Evolutionary conservation across 768 basidiomycete species (phyloP).

Genomic region (Cystobasidium ongulense): DNA sequence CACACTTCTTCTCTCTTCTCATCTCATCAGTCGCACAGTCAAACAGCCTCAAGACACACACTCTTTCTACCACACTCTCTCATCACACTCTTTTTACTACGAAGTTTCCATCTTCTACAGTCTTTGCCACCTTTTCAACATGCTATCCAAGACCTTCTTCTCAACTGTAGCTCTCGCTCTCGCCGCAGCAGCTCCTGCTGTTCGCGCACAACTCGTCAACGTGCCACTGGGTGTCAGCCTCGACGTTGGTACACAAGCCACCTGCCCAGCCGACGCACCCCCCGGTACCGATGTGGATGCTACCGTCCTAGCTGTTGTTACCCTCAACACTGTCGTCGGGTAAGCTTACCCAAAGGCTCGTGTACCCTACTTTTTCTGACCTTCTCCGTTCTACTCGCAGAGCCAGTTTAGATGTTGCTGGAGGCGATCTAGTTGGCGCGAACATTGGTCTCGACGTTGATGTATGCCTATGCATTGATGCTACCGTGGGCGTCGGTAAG

Average conservation of each 20-base stretch:
- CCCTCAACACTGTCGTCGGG: neutral
- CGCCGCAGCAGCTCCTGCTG: neutral
- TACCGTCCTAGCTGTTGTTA: constrained; percentile 5
- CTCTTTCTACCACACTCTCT: constrained; percentile 1
- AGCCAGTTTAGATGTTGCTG: neutral
- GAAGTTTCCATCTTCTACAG: neutral
- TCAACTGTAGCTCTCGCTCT: neutral
- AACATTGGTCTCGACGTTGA: neutral
- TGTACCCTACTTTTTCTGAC: neutral
- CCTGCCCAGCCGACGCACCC: neutral
- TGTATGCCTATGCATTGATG: constrained; percentile 12
- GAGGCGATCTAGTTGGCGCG: neutral
- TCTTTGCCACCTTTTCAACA: neutral
- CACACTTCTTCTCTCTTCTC: neutral
- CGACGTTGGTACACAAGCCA: neutral
- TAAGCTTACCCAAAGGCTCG: neutral
- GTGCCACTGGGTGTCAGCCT: neutral
- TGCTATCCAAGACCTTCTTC: neutral
- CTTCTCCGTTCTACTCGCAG: neutral
- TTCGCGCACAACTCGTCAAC: neutral
- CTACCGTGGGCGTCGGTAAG: neutral
- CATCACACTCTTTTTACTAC: neutral
- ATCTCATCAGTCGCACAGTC: neutral
- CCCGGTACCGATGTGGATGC: constrained; percentile 5
- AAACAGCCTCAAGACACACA: neutral